Evolutionary conservation across 2,329 filamentous ascomycete genomes (phyloP).

Genomic region (Fusarium cyanostomum): DNA sequence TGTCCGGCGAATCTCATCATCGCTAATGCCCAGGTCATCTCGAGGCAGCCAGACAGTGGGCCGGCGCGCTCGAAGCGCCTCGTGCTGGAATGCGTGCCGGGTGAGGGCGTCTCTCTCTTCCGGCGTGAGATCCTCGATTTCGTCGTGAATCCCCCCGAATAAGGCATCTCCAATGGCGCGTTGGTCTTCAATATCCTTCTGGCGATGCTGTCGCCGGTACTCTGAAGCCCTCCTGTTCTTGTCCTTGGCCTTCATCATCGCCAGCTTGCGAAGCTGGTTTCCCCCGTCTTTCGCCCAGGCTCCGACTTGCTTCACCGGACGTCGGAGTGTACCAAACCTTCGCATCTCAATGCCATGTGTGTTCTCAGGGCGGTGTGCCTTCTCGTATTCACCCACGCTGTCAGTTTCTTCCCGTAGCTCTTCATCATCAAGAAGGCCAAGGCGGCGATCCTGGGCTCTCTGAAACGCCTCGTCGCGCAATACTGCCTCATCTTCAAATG

Average conservation of each 20-base stretch:
- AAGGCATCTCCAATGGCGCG: conserved; percentile 79
- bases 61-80: conserved; percentile 81
- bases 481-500: conserved; percentile 93
- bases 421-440: conserved; percentile 67
- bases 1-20: conserved; percentile 88
- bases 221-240: conserved; percentile 52
- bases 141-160: conserved; percentile 88
- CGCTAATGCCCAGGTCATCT: conserved; percentile 88
- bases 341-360: conserved; percentile 54
- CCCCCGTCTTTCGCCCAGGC: conserved; percentile 55
- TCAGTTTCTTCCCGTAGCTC: conserved; percentile 58
- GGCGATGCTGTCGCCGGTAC: conserved; percentile 60
- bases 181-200: conserved; percentile 76
- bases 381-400: conserved; percentile 52
- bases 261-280: conserved; percentile 58
- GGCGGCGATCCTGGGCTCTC: conserved; percentile 75
- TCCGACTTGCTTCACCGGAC: conserved; percentile 56
- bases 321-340: conserved; percentile 50
- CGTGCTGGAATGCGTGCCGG: conserved; percentile 89
- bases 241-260: conserved; percentile 38
- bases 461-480: conserved; percentile 91
- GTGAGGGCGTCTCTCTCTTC: conserved; percentile 88
- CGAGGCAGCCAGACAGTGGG: conserved; percentile 94
- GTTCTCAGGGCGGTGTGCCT: conserved; percentile 46
- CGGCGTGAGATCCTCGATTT: conserved; percentile 92